A percentile compares a stretch with the other conserved stretches of the same genome.
Conservation (phyloP, 352 stramenopile species). For the Globisporangium nagaii region DNA sequence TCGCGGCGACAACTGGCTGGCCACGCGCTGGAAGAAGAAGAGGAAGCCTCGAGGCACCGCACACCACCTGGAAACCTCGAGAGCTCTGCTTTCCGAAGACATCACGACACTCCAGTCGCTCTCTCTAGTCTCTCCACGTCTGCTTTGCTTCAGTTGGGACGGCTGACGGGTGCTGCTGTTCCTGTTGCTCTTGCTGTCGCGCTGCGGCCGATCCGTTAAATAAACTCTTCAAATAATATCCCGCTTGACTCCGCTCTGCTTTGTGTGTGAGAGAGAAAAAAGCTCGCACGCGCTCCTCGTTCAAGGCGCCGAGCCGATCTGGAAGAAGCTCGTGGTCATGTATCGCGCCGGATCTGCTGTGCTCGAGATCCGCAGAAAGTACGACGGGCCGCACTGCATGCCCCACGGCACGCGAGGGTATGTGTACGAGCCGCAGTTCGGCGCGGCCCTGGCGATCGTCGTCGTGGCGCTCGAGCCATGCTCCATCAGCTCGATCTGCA, state of each 20-base stretch:
- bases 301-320: conserved; percentile 49
- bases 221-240: conserved; percentile 9
- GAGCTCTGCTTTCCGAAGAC: no score
- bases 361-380: conserved; percentile 68
- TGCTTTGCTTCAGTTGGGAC: not conserved
- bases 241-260: not conserved
- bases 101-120: no score
- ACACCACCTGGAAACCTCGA: no score
- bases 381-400: conserved; percentile 69
- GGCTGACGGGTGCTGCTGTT: not conserved
- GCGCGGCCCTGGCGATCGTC: conserved; percentile 41
- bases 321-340: conserved; percentile 62
- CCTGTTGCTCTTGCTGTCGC: not conserved
- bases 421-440: conserved; percentile 68
- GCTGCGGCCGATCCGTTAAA: conserved; percentile 4
- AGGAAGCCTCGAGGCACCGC: no score
- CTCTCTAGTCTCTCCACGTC: no score
- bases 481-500: conserved; percentile 71
- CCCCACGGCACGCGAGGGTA: conserved; percentile 82
- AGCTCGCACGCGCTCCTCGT: not conserved
- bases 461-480: conserved; percentile 60
- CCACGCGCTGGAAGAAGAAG: no score
- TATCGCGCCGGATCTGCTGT: conserved; percentile 31
- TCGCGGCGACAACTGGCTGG: no score
- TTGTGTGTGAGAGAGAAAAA: no score